These are phyloP conservation scores for Sugiyamaella valdiviana DNA, from an alignment of 805 yeast genomes.

Conservation along the genomic window DNA sequence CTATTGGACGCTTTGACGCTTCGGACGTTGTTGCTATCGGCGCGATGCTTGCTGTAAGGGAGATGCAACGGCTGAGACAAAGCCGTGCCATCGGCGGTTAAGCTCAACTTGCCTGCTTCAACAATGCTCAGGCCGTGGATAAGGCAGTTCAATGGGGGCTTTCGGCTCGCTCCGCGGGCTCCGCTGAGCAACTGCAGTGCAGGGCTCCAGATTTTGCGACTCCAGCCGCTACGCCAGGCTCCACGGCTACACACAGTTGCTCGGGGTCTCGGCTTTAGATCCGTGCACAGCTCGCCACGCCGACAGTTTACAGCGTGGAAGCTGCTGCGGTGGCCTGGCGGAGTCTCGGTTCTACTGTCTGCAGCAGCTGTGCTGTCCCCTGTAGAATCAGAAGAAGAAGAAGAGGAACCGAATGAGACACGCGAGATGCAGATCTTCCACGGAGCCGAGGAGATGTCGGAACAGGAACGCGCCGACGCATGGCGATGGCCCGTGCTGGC, in stretches of 20 bases:
- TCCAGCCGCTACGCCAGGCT: background rate
- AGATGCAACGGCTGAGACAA: no score
- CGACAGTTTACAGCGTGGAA: background rate
- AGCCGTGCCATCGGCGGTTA: background rate
- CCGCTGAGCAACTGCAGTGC: no score
- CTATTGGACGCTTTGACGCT: no score
- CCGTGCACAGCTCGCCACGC: no score
- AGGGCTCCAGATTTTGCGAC: background rate
- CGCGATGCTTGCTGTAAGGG: no score
- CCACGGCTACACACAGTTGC: no score
- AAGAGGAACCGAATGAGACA: background rate
- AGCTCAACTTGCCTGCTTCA: background rate
- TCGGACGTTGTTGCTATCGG: no score
- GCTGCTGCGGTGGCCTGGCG: background rate
- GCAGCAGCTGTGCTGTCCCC: background rate
- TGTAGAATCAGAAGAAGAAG: no score
- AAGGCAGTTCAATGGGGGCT: background rate
- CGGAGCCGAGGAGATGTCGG: background rate
- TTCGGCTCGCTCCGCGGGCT: no score
- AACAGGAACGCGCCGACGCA: background rate
- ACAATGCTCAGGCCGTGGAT: background rate
- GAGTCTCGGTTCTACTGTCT: background rate
- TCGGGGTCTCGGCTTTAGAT: no score
- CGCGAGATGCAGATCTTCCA: background rate
- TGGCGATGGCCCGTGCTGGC: constrained; percentile 3